Percentiles rank a stretch among this genome's conserved stretches.
Evolutionary conservation across 441 rosid species (phyloP).

Genomic region (Populus hybrid): DNA sequence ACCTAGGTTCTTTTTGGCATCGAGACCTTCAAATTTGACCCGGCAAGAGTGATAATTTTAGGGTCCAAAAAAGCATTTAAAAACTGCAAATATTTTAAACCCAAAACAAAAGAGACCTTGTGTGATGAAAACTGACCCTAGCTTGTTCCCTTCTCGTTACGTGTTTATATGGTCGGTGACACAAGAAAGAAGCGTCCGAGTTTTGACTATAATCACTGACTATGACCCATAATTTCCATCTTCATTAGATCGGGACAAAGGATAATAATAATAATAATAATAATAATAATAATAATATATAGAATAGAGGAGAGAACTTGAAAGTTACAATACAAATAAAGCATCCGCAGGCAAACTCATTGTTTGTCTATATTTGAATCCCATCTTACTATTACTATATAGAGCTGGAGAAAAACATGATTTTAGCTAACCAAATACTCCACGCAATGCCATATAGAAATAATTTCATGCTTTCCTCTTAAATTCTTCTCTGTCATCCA

Average conservation of each 20-base stretch:
- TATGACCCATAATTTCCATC: background rate
- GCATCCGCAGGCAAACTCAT: too few species aligned
- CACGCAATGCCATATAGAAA: too few species aligned
- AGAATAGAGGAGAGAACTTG: too few species aligned
- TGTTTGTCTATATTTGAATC: too few species aligned
- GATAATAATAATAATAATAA: too few species aligned
- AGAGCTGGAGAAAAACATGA: too few species aligned
- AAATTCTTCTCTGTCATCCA: too few species aligned
- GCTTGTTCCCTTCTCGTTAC: conserved; percentile 38
- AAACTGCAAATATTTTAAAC: conserved; percentile 8
- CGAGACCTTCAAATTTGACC: conserved; percentile 46
- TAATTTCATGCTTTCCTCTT: too few species aligned
- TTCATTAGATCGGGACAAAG: background rate
- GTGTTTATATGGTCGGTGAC: conserved; percentile 33
- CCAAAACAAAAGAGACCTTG: background rate
- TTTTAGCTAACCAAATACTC: too few species aligned
- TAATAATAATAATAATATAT: too few species aligned
- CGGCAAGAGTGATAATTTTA: conserved; percentile 13
- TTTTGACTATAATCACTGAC: background rate
- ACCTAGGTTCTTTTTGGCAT: conserved; percentile 26
- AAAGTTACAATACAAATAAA: too few species aligned
- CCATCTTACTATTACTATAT: too few species aligned
- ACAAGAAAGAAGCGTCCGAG: background rate
- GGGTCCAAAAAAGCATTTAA: conserved; percentile 14
- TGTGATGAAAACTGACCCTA: conserved; percentile 6